These are phyloP conservation scores for Hypoxylon fuscum DNA, from an alignment of 495 filamentous ascomycete genomes.

Conservation along the genomic window DNA sequence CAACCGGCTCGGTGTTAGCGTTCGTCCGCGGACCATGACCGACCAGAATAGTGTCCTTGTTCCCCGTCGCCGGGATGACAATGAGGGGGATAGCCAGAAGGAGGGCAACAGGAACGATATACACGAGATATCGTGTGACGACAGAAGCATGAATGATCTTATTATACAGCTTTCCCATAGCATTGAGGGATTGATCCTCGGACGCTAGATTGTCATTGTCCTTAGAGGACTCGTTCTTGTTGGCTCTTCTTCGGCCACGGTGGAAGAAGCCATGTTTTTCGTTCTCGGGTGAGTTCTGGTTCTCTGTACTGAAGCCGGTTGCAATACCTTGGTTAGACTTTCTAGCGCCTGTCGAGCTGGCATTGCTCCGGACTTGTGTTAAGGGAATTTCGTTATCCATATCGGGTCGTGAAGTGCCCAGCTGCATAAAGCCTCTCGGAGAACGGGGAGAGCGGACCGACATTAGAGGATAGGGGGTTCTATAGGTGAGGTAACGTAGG, in stretches of 20 bases:
- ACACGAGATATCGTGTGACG: conserved; percentile 87
- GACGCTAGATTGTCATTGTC: conserved; percentile 63
- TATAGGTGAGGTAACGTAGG: conserved; percentile 8
- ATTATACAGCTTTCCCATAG: conserved; percentile 87
- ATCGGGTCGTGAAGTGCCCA: conserved; percentile 34
- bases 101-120: conserved; percentile 79
- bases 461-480: conserved; percentile 26
- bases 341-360: conserved; percentile 59
- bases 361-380: conserved; percentile 57
- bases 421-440: conserved; percentile 42
- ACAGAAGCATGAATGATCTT: conserved; percentile 86
- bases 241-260: conserved; percentile 64
- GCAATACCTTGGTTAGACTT: conserved; percentile 53
- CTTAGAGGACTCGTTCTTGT: conserved; percentile 55
- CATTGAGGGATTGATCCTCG: conserved; percentile 71
- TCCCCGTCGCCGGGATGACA: conserved; percentile 64
- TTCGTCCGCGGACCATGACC: conserved; percentile 40
- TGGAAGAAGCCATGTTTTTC: conserved; percentile 65
- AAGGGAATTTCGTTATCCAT: conserved; percentile 62
- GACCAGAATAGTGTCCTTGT: conserved; percentile 49
- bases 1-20: conserved; percentile 39
- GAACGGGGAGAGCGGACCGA: conserved; percentile 41
- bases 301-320: conserved; percentile 38
- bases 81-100: conserved; percentile 85
- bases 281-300: conserved; percentile 35